These are phyloP conservation scores for Furcasterigmium sp. DNA, from an alignment of 2,329 filamentous ascomycete species.

Conservation along the genomic window DNA sequence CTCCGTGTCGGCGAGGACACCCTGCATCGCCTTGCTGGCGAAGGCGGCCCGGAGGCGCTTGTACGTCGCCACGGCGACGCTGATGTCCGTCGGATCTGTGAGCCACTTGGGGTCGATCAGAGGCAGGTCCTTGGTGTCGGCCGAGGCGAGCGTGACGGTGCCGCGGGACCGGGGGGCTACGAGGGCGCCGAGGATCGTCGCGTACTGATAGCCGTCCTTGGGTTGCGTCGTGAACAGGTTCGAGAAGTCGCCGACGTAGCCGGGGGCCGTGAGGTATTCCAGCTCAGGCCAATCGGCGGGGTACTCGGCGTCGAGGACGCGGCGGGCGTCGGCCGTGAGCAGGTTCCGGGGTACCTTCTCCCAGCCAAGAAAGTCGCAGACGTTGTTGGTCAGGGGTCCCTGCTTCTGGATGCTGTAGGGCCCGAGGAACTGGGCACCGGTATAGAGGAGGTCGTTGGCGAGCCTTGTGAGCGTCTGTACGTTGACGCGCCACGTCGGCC, in stretches of 20 bases:
- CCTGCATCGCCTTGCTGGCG: constrained; percentile 17
- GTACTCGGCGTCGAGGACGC: constrained; percentile 7
- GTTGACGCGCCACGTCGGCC: constrained; percentile 11
- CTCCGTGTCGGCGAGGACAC: constrained; percentile 27
- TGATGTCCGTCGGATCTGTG: constrained; percentile 31
- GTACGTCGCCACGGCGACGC: constrained; percentile 34
- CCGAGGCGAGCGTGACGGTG: constrained; percentile 30
- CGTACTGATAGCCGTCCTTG: constrained; percentile 8
- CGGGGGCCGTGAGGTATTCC: constrained; percentile 18
- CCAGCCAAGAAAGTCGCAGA: constrained; percentile 15
- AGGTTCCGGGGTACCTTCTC: constrained; percentile 12
- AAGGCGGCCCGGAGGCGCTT: constrained; percentile 34
- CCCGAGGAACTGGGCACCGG: background rate
- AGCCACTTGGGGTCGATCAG: constrained; percentile 38
- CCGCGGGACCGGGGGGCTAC: constrained; percentile 36
- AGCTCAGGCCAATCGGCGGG: constrained; percentile 29
- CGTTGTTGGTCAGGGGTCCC: constrained; percentile 15
- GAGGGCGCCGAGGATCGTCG: constrained; percentile 11
- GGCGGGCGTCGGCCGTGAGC: background rate
- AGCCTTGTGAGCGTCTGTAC: constrained; percentile 12
- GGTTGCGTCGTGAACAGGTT: constrained; percentile 6
- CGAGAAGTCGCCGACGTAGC: constrained; percentile 12
- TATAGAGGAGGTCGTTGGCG: constrained; percentile 7
- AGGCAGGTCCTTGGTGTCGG: constrained; percentile 15
- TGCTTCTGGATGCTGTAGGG: constrained; percentile 4